Percentiles rank a stretch among this genome's conserved stretches.
Evolutionary conservation across 179 eudicot genomes (phyloP).

Genomic region (Spergularia azorica): DNA sequence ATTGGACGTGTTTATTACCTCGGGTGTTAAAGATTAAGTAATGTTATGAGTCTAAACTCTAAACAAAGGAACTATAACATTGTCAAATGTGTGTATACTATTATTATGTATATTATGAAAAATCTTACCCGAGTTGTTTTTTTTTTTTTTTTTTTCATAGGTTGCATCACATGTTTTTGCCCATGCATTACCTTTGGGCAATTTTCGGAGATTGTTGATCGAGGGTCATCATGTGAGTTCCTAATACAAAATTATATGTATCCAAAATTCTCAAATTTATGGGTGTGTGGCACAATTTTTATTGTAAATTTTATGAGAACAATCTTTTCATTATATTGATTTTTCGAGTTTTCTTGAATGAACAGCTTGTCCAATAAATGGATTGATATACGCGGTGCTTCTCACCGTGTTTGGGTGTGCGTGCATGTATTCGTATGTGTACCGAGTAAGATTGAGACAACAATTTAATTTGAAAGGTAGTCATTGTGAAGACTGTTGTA

Average conservation of each 20-base stretch:
- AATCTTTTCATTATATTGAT: too few relatives aligned
- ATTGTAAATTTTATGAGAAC: too few relatives aligned
- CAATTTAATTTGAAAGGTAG: conserved; percentile 29
- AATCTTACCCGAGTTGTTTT: too few relatives aligned
- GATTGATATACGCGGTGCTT: conserved; percentile 26
- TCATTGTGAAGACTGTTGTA: conserved; percentile 23
- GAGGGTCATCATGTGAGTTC: conserved; percentile 28
- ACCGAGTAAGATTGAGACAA: conserved; percentile 28
- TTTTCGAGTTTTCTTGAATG: not conserved
- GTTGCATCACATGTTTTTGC: conserved; percentile 26
- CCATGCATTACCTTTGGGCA: conserved; percentile 30
- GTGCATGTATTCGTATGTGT: conserved; percentile 29
- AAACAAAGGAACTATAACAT: too few relatives aligned
- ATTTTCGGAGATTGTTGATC: conserved; percentile 23
- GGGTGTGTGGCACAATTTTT: too few relatives aligned
- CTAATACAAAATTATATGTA: not conserved
- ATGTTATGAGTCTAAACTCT: too few relatives aligned
- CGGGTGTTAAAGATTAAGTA: too few relatives aligned
- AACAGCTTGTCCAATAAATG: conserved; percentile 30
- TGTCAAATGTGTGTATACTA: too few relatives aligned
- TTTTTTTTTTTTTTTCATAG: not conserved
- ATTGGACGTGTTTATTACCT: too few relatives aligned
- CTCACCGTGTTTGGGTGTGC: conserved; percentile 17
- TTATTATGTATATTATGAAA: too few relatives aligned
- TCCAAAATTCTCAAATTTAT: not conserved